phyloP scores from a whole-genome alignment of 345 rosid genomes.

The Lumnitzera littorea region DNA sequence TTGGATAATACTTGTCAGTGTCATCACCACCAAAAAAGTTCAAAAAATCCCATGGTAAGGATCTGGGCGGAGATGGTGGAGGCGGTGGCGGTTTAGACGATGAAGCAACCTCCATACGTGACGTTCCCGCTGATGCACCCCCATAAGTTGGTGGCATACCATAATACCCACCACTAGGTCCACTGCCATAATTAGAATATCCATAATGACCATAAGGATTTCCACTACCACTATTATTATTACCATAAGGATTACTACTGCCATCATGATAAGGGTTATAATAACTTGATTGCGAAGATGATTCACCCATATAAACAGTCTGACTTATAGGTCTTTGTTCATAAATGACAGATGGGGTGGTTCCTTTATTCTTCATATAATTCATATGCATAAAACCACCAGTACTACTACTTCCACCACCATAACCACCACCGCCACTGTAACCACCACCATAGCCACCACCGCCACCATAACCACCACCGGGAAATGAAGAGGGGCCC shows the following conservation, averaged over 20 bases:
- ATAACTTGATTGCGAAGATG: conserved; percentile 43
- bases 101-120: conserved; percentile 19
- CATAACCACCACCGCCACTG: too few relatives aligned
- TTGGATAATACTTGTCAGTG: conserved; percentile 36
- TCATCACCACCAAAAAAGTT: conserved; percentile 40
- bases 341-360: conserved; percentile 50
- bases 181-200: not conserved
- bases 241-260: not conserved
- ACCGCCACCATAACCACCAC: too few relatives aligned
- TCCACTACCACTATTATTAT: conserved; percentile 11
- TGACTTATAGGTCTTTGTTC: conserved; percentile 53
- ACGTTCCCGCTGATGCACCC: conserved; percentile 13
- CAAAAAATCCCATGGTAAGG: conserved; percentile 76
- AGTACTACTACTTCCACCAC: too few relatives aligned
- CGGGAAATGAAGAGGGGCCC: too few relatives aligned
- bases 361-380: conserved; percentile 62
- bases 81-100: conserved; percentile 69
- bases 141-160: conserved; percentile 27
- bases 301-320: conserved; percentile 53
- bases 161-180: conserved; percentile 21
- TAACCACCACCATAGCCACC: too few relatives aligned
- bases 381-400: conserved; percentile 61
- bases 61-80: conserved; percentile 70
- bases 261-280: conserved; percentile 21
- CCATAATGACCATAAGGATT: conserved; percentile 3